These are phyloP conservation scores for Ziziphus jujuba DNA, from an alignment of 306 rosid genomes.

Conservation along the genomic window DNA sequence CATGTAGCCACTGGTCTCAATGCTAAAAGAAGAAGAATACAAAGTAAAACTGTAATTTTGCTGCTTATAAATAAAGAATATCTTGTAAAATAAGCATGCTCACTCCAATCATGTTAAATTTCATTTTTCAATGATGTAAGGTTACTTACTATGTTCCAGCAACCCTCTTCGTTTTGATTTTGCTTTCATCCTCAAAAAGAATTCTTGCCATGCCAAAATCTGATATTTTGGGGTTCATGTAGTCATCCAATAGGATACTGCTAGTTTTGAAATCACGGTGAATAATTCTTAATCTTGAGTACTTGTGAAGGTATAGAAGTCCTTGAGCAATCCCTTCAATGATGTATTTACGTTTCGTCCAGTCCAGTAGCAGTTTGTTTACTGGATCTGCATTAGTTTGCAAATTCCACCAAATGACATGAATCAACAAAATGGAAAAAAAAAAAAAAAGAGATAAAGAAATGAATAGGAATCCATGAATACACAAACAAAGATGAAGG, in stretches of 20 bases:
- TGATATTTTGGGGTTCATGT: conserved; percentile 27
- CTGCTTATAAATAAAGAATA: too few species aligned
- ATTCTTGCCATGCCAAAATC: conserved; percentile 23
- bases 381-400: conserved; percentile 18
- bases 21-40: background rate
- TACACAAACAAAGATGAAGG: conserved; percentile 33
- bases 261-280: conserved; percentile 22
- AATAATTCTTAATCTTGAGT: conserved; percentile 19
- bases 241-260: conserved; percentile 15
- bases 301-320: conserved; percentile 22
- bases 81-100: too few species aligned
- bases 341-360: conserved; percentile 5
- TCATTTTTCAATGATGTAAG: background rate
- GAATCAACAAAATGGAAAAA: background rate
- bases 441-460: too few species aligned
- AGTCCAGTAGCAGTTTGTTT: background rate
- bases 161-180: conserved; percentile 9
- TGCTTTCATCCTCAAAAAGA: background rate
- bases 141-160: conserved; percentile 19
- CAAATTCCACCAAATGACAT: background rate
- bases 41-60: too few species aligned
- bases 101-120: too few species aligned
- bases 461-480: background rate
- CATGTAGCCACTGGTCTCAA: conserved; percentile 15
- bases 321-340: conserved; percentile 28